Base-by-base conservation (phyloP, 345 rosid genomes). In the Camelina laxa region DNA sequence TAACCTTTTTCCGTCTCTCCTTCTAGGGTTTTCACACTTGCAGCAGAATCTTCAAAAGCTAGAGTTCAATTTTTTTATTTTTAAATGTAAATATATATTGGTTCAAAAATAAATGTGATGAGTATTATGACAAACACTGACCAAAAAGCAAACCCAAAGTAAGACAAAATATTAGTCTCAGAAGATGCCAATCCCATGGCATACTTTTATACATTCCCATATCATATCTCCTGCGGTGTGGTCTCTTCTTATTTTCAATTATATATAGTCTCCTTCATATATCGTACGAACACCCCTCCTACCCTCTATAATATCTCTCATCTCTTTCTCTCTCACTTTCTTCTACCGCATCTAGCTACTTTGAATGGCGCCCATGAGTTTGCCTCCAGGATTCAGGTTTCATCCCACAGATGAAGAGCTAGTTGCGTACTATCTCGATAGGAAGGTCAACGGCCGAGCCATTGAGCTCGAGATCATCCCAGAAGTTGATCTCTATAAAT, bases 361-460 rank as follows among this genome's bases (percentile, higher is more conserved):
- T 58, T 33, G 59, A 62, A 88, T 85, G 92, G 88, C 89, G 5
- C 88, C 91, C 8, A 83, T 83, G 96, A 89, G 83, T 70, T 88
- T 89, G 64, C 96, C 96, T 60, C 96, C 96, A 17, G 96, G 96
- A 36, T 89, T 89, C 75, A 83, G 96, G 80, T 89, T 89, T 73
- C 96, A 89, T 78, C 95, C 95, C 4, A 89, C 95, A 2, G 95
- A 89, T 15, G 95, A 89, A 81, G 95, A 89, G 74, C 88, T 89
- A 19, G 92, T 89, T 33, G 90, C 85, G 12, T 89, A 89, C 78
- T 89, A 89, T 79, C 87, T 89, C 0, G 88, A 87, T 61, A 71
- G 92, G 64, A 89, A 87, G 72, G 88, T 89, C 60, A 86, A 51
- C 9, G 92, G 89, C 67, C 84, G 76, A 41, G 63, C 81, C 7